Evolutionary conservation across 768 basidiomycete species (phyloP), one percentile per base, ranked within the genome.

Genomic region (Mycena crocata): DNA sequence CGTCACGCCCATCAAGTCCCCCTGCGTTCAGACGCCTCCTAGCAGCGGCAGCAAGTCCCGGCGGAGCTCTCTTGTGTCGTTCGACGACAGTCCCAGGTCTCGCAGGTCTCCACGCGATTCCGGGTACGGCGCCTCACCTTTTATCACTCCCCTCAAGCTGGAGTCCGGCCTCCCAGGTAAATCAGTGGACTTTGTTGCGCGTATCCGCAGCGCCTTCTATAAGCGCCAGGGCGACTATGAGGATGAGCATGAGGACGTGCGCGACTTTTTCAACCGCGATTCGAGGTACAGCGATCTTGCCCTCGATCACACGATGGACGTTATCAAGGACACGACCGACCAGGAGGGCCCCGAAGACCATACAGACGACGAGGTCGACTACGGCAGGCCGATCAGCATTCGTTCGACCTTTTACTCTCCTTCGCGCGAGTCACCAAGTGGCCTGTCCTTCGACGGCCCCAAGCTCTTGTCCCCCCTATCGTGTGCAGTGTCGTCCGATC

Each of bases 151-250:
- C 14, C 21, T 55, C 44, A 30, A 57, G 56, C 40, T 45, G 2
- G 66, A 45, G 28, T 26, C 46, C 8, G 19, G n/a, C 13, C 21
- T 35, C 26, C 5, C 58, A 7, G 40, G 28, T 13, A 30, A 48
- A 19, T 42, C 50, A 42, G 12, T 62, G 34, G 69, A 70, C 61
- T 60, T 54, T 44, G 64, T 61, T 3, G 69, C 69, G 21, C 69
- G 69, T 32, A 58, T 70, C 26, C 64, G 57, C 15, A 70, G 69
- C 61, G 64, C 55, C 32, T 66, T 70, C 34, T 70, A 70, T 28
- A 62, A 59, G 37, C 30, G 23, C 10, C 39, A 1, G 15, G 46
- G 34, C 26, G 26, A 42, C 4, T 2, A 23, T 10, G 67, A 57
- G 31, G 57, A 57, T 14, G 57, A 55, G 2, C 23, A 39, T 28